Evolutionary conservation across 1,284 basidiomycete genomes (phyloP), one percentile per base, ranked within the genome.

Genomic region (Wolfiporia cocos): DNA sequence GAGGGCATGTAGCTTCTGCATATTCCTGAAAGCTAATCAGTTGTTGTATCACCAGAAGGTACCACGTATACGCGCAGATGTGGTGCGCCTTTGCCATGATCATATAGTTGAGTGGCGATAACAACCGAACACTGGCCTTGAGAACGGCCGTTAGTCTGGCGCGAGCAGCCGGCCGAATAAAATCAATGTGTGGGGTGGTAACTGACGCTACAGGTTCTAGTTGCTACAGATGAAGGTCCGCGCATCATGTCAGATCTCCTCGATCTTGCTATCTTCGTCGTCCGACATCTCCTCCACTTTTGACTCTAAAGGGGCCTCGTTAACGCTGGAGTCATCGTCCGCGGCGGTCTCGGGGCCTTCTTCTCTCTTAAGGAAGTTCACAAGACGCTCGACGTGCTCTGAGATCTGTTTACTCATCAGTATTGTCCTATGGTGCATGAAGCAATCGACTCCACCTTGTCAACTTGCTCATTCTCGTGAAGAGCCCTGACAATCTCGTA

Each of bases 401-500:
- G 67, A 65, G 42, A 79, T 69, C 73, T 78, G 50, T 11, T 19
- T 5, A 14, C 20, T 26, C 26, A 43, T 12, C 26, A 12, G 20
- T 29, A 10, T 19, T 23, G 22, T 4, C 6, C 18, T 2, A 5
- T 11, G 14, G 5, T 3, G 7, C 12, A 10, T 34, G 30, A 19
- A n/a, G n/a, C 9, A 15, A 23, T n/a, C 36, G 17, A 4, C 62
- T 71, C 30, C 39, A 85, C 90, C 62, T 84, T 83, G 37, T 92
- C 87, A 17, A 85, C 85, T 2, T 66, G 70, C 66, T 99, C 95
- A 11, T 73, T 74, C 52, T 87, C 74, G 61, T 99, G 95, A 9
- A 86, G 70, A 18, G 77, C 80, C 34, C 91, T 73, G 22, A 98
- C 70, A 30, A 99, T 85, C 54, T 87, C 81, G 62, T 99, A 99